Percentiles rank a stretch among this genome's conserved stretches.
Conservation (phyloP, 2,329 filamentous ascomycete genomes). For the Ceratocystis cubensis region DNA sequence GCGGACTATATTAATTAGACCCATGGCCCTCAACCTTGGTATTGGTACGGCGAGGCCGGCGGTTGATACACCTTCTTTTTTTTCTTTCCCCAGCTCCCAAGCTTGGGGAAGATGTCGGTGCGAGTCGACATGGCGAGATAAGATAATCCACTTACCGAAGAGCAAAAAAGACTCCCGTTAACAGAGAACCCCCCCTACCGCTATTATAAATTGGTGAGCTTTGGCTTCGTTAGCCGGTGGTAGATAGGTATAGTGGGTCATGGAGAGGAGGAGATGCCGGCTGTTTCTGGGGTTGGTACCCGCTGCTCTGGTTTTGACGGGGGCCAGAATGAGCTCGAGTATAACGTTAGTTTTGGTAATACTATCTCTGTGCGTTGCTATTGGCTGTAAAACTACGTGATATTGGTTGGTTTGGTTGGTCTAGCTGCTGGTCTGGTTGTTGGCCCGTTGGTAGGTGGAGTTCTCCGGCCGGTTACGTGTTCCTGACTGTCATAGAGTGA, state of each 20-base stretch:
- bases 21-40: background rate
- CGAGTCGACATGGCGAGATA: background rate
- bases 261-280: background rate
- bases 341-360: background rate
- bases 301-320: background rate
- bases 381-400: background rate
- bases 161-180: too few relatives aligned
- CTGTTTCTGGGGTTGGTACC: background rate
- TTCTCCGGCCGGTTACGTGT: too few relatives aligned
- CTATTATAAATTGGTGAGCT: background rate
- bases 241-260: background rate
- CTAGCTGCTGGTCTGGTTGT: background rate
- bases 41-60: background rate
- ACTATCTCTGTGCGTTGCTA: background rate
- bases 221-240: background rate
- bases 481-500: too few relatives aligned
- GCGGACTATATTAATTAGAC: background rate
- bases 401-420: background rate
- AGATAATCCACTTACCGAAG: background rate
- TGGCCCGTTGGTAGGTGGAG: background rate
- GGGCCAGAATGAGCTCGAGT: background rate
- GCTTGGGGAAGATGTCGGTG: background rate
- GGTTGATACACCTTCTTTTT: background rate
- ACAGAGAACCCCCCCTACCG: too few relatives aligned
- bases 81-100: background rate